Evolutionary conservation across 176 grass and related monocot genomes (phyloP), one percentile per base, ranked within the genome.

Genomic region (Eragrostis curvula): DNA sequence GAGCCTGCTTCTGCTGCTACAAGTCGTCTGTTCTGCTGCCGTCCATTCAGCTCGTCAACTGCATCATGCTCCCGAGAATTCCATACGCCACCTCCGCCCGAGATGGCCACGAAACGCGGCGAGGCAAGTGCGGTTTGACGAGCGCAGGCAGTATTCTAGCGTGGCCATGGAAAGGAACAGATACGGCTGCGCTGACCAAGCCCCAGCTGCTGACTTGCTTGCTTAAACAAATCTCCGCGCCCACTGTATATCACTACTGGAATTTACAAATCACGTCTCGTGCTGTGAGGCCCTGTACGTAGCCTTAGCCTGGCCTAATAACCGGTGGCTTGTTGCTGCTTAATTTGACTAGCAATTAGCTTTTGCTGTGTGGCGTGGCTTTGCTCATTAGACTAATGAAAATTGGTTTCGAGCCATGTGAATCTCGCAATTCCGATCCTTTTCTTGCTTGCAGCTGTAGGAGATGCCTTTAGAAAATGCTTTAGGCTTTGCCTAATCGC

Each of bases 371-470:
- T 36, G 32, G 29, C 27, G 71, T 84, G 62, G 75, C 30, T 68
- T n/a, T 79, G 59, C 25, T 75, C 55, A 77, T 41, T 85, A 63
- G 58, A 24, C 44, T 36, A 75, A 46, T 14, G 8, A 66, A 66
- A 63, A n/a, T 70, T 76, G 30, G 40, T 3, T 65, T 70, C 55
- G 79, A 73, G 78, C 73, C 83, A 89, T 89, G 83, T 89, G 88
- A 81, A 49, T 81, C 81, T 16, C 71, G 79, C 36, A 65, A 18
- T 27, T 45, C 73, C 52, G 32, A 36, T 36, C 36, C 6, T 79
- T 78, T 18, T 67, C 10, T 64, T 62, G 24, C 21, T 28, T 24
- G 2, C 8, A 46, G 11, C 14, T 71, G 25, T 47, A 64, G 56
- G 45, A 30, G 29, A 50, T 75, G 56, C 53, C 25, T 48, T 60